Base-by-base conservation (phyloP, 257 asterid species). In the Paulownia fortunei region DNA sequence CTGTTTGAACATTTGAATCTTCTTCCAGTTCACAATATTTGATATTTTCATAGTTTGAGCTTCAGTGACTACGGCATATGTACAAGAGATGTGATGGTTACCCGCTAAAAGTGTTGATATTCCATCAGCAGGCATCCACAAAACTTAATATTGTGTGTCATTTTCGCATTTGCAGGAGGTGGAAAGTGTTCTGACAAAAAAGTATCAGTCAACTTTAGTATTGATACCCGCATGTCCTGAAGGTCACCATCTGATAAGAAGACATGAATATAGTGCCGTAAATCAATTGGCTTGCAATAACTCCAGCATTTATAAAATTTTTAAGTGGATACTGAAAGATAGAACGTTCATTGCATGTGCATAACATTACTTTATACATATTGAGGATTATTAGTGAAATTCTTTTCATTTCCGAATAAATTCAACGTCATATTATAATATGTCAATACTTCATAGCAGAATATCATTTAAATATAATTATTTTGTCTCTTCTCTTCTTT, bases 31-130 rank as follows among this genome's bases (percentile, higher is more conserved):
- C 52, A 79, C 26, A 46, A 67, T 51, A 13, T 63, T 74, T 34
- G 58, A 55, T 32, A 80, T 60, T 66, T 69, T 85, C 82, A 66
- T 82, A 58, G 37, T 66, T 56, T 54, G 81, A 24, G 59, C 77
- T 72, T 18, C 37, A 58, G 37, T 41, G 73, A 72, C 72, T 52
- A 34, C 59, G 69, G 72, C 27, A 68, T 56, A 60, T 67, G 21
- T 46, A 23, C 16, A 10, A 26, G 26, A 70, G 9, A 44, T 10
- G 23, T 59, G 59, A 41, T 11, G 3, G 21, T 65, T 37, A 55
- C 58, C 72, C 10, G 18, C 47, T 24, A 21, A 58, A 71, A 63
- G 74, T 52, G 75, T 18, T 24, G 75, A 65, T 72, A 72, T 72
- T 63, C 74, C 59, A 63, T 16, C 8, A 51, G 49, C 7, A 67